Evolutionary conservation across 768 basidiomycete genomes (phyloP).

Genomic region (Serendipita indica): DNA sequence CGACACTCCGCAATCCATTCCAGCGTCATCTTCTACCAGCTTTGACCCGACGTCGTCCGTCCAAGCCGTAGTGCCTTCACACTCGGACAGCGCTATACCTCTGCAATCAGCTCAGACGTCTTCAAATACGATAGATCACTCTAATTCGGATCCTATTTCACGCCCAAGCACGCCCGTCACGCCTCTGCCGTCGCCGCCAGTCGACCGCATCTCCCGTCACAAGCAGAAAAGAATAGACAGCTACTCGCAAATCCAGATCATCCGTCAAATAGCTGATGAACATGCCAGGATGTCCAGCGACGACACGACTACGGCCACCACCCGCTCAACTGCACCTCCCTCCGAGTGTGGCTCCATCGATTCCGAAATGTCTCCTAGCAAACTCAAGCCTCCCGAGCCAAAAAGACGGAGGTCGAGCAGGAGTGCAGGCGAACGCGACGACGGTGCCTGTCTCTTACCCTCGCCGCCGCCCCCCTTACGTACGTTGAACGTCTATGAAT

Average conservation of each 20-base stretch:
- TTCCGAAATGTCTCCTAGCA: not conserved
- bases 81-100: not conserved
- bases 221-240: conserved; percentile 1
- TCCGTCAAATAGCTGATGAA: conserved; percentile 2
- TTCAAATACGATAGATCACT: not conserved
- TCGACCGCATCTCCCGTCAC: not conserved
- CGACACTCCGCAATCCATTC: too few species aligned
- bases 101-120: not conserved
- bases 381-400: conserved; percentile 6
- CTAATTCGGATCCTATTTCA: not conserved
- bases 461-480: not conserved
- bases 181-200: not conserved
- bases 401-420: not conserved
- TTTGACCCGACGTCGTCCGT: not conserved
- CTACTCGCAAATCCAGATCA: not conserved
- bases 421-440: conserved; percentile 6
- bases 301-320: not conserved
- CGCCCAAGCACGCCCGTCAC: not conserved
- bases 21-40: too few species aligned
- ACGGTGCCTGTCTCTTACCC: not conserved
- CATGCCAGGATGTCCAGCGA: not conserved
- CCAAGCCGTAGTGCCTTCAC: not conserved
- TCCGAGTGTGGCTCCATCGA: conserved; percentile 7
- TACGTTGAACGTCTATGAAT: not conserved
- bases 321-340: not conserved